Base-by-base conservation (phyloP, 2,329 filamentous ascomycete species). In the Alternaria hordeiaustralica region DNA sequence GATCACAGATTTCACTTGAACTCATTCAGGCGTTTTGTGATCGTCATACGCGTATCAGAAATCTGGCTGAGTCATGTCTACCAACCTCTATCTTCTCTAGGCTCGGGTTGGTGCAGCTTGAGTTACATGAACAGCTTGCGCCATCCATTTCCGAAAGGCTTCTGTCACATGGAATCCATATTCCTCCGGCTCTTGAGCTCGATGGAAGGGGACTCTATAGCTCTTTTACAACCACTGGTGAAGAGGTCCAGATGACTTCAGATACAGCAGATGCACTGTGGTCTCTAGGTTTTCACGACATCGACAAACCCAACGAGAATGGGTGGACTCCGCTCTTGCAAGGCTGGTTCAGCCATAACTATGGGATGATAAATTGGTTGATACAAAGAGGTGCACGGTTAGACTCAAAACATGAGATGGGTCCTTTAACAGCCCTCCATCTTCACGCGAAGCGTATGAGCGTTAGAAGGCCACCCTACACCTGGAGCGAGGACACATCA, bases 221-320 rank as follows among this genome's bases (percentile, higher is more conserved):
- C 8, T n/a, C n/a, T n/a, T n/a, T n/a, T n/a, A n/a, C n/a, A n/a
- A n/a, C n/a, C n/a, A n/a, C n/a, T n/a, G n/a, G n/a, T n/a, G n/a
- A n/a, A n/a, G 8, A 6, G 8, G 18, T 12, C 2, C 5, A 11
- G 1, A 13, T 20, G 9, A n/a, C 3, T 2, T 3, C 30, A 4
- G 15, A 41, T 2, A 7, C 10, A 12, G 51, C 51, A 8, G 3
- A 43, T 5, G 11, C 2, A n/a, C 20, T 54, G 0, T 43, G 21
- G 33, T 13, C 7, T 9, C 10, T 15, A 1, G 33, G 33, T 2
- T 43, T 43, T 5, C 21, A 3, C 4, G 2, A 9, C 9, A 18
- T 54, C 2, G 30, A 54, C 21, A 4, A 9, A 2, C 33, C 51
- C 12, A 6, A 54, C 4, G 3, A 18, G 5, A 2, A 26, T 1